phyloP scores from a whole-genome alignment of 805 yeast genomes.

The Lachancea nothofagi region DNA sequence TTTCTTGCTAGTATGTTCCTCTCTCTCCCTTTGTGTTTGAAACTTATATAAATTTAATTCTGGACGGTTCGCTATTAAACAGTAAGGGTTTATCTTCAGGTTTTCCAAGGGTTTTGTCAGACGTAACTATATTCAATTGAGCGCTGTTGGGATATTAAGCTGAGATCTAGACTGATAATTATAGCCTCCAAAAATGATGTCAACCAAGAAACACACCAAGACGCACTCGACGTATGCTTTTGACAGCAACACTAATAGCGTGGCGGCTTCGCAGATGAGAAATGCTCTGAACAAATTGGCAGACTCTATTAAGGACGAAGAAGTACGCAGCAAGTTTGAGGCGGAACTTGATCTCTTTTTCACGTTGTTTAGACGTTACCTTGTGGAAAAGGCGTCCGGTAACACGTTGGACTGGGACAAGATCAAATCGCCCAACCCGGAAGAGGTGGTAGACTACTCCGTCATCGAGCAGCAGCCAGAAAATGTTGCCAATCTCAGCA shows the following conservation, averaged over 20 bases:
- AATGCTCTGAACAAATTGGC: slow-evolving; percentile 86
- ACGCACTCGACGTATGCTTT: slow-evolving; percentile 57
- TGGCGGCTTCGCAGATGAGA: slow-evolving; percentile 97
- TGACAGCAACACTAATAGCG: slow-evolving; percentile 89
- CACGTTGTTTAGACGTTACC: slow-evolving; percentile 85
- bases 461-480: slow-evolving; percentile 39
- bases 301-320: slow-evolving; percentile 62
- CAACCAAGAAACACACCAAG: slow-evolving; percentile 37
- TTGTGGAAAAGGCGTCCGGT: slow-evolving; percentile 83
- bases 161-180: no score
- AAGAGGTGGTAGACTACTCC: slow-evolving; percentile 81
- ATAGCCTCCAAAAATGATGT: slow-evolving; percentile 15
- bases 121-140: no score
- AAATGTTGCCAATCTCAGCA: slow-evolving; percentile 46
- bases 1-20: background rate
- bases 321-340: slow-evolving; percentile 58
- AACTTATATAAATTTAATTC: no score
- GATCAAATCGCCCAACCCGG: slow-evolving; percentile 83
- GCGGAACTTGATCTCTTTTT: slow-evolving; percentile 92
- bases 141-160: no score
- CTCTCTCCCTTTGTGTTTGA: slow-evolving; percentile 6
- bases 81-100: no score
- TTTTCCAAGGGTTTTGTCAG: no score
- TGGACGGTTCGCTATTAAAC: no score
- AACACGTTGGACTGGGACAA: slow-evolving; percentile 88